Conservation (phyloP, 1,284 basidiomycete genomes). For the Ceratobasidium sp. region DNA sequence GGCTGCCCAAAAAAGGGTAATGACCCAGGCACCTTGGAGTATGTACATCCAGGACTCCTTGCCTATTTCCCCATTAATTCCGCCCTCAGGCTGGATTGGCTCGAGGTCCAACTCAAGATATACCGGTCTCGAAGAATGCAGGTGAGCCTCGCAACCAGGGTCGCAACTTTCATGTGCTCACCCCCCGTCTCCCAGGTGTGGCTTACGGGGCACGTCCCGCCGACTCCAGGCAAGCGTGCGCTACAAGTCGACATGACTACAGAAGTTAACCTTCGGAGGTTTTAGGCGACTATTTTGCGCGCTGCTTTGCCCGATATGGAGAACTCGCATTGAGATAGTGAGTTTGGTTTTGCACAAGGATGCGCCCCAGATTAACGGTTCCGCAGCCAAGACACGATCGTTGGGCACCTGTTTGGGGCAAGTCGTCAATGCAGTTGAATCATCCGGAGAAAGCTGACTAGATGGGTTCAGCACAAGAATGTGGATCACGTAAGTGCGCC, state of each 20-base stretch:
- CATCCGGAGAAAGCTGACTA: background rate
- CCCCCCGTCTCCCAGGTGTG: conserved; percentile 55
- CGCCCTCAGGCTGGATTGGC: conserved; percentile 73
- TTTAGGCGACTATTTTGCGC: conserved; percentile 81
- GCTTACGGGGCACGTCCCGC: conserved; percentile 65
- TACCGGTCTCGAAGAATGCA: conserved; percentile 83
- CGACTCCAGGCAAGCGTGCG: conserved; percentile 50
- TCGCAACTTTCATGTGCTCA: conserved; percentile 42
- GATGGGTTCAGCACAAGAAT: conserved; percentile 71
- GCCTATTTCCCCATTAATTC: conserved; percentile 5
- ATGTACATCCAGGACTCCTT: conserved; percentile 53
- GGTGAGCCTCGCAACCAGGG: conserved; percentile 56
- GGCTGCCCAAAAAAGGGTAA: conserved; percentile 70
- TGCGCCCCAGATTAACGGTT: background rate
- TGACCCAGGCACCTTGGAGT: conserved; percentile 85
- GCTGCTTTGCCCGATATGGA: conserved; percentile 86
- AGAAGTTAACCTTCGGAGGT: background rate
- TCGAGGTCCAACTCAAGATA: conserved; percentile 83
- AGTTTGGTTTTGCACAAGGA: background rate
- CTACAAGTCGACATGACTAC: conserved; percentile 39
- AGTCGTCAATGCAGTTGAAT: conserved; percentile 52
- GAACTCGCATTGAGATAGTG: conserved; percentile 57
- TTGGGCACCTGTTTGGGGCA: conserved; percentile 89
- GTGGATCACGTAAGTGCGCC: conserved; percentile 70
- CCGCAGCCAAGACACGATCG: conserved; percentile 80